A percentile compares a stretch with the other conserved stretches of the same genome.
Conservation (phyloP, 306 rosid species). For the Arachis stenosperma region DNA sequence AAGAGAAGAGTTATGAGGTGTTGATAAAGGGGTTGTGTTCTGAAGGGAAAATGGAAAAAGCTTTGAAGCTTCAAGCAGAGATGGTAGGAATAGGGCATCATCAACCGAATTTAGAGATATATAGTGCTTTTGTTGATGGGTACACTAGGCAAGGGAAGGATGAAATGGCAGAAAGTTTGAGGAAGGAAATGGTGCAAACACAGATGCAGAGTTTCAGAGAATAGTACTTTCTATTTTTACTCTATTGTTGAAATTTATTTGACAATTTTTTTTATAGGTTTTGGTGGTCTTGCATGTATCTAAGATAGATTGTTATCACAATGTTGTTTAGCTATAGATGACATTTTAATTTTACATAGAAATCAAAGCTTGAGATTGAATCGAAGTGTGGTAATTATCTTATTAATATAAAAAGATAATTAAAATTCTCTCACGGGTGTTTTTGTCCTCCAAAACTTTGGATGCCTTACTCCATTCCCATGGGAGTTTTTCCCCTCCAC, state of each 20-base stretch:
- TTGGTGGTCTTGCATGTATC: neutral
- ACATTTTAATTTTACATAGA: neutral
- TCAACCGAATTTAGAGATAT: constrained; percentile 53
- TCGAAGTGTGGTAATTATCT: too few species aligned
- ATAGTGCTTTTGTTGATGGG: constrained; percentile 65
- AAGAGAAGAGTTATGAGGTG: constrained; percentile 58
- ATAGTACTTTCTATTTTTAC: constrained; percentile 16
- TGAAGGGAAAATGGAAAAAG: constrained; percentile 69
- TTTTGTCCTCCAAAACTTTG: too few species aligned
- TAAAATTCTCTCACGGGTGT: too few species aligned
- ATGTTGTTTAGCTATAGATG: constrained; percentile 6
- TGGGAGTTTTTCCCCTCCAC: too few species aligned
- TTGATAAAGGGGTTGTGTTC: constrained; percentile 64
- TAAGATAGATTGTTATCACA: neutral
- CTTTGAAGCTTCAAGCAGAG: constrained; percentile 75
- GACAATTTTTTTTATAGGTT: constrained; percentile 2
- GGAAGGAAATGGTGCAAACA: constrained; percentile 63
- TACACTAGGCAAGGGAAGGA: constrained; percentile 58
- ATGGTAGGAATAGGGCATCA: constrained; percentile 83
- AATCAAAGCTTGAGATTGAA: neutral
- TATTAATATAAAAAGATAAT: too few species aligned
- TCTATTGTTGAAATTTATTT: neutral
- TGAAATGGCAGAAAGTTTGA: constrained; percentile 64
- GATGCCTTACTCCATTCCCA: too few species aligned
- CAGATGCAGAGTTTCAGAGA: constrained; percentile 41